Evolutionary conservation across 2,329 filamentous ascomycete genomes (phyloP).

Genomic region (Tolypocladium ophioglossoides): DNA sequence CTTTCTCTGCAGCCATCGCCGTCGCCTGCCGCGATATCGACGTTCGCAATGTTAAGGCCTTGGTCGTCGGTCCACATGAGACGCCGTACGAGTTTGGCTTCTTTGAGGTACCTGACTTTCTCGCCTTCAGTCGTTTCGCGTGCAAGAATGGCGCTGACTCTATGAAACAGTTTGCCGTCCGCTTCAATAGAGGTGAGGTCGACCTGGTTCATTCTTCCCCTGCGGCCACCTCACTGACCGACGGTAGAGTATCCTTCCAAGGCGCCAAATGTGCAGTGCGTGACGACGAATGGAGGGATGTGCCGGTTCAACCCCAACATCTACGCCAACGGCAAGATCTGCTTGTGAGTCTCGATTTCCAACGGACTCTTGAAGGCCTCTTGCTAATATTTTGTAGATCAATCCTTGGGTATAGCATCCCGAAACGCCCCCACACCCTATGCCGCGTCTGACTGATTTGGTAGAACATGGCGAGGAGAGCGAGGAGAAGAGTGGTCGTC

Average conservation of each 20-base stretch:
- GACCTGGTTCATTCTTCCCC: background rate
- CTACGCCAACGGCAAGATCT: slow-evolving; percentile 84
- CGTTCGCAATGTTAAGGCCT: slow-evolving; percentile 74
- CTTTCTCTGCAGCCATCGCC: slow-evolving; percentile 53
- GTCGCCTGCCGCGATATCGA: slow-evolving; percentile 82
- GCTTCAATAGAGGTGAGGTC: slow-evolving; percentile 58
- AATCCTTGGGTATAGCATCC: slow-evolving; percentile 60
- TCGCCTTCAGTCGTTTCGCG: background rate
- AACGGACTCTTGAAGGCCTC: background rate
- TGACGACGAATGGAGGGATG: slow-evolving; percentile 80
- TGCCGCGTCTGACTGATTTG: slow-evolving; percentile 1
- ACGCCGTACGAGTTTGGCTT: slow-evolving; percentile 97
- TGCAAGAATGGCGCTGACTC: background rate
- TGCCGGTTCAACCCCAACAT: slow-evolving; percentile 97
- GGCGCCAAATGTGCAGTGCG: slow-evolving; percentile 50
- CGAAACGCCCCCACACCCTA: background rate
- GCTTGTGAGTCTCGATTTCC: slow-evolving; percentile 52
- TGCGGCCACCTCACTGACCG: slow-evolving; percentile 3
- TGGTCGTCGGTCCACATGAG: slow-evolving; percentile 87
- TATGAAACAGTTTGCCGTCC: slow-evolving; percentile 55
- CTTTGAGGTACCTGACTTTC: slow-evolving; percentile 60
- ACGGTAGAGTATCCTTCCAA: slow-evolving; percentile 68
- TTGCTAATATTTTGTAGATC: slow-evolving; percentile 41
- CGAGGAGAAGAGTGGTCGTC: slow-evolving; percentile 92
- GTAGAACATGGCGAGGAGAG: slow-evolving; percentile 88